Conservation (phyloP, 805 yeast genomes). For the Lachancea meyersii region DNA sequence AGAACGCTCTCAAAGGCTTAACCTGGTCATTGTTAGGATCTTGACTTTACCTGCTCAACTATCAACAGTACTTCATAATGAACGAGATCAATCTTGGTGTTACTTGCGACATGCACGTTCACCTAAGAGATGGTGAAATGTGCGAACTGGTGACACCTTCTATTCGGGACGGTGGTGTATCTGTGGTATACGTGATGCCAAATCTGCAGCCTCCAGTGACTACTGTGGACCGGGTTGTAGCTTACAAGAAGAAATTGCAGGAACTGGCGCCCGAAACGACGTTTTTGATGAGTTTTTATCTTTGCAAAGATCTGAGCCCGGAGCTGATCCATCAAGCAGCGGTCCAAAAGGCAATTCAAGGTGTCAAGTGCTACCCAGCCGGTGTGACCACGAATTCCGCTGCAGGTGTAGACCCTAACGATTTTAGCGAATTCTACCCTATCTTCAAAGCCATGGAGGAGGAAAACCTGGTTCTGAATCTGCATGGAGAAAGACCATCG, state of each 20-base stretch:
- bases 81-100: conserved; percentile 44
- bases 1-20: too few relatives aligned
- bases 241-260: conserved; percentile 61
- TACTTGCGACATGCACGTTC: conserved; percentile 93
- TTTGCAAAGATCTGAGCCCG: conserved; percentile 75
- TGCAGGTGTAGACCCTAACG: conserved; percentile 90
- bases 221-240: conserved; percentile 61
- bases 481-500: conserved; percentile 95
- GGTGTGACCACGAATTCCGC: conserved; percentile 97
- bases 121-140: conserved; percentile 90
- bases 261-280: conserved; percentile 72
- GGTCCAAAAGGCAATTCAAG: conserved; percentile 56
- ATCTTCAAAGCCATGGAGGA: conserved; percentile 83
- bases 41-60: background rate
- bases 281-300: conserved; percentile 84
- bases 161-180: conserved; percentile 81
- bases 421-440: conserved; percentile 83
- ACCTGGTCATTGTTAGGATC: background rate
- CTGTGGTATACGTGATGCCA: conserved; percentile 94
- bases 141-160: conserved; percentile 89
- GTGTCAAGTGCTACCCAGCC: conserved; percentile 96
- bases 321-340: conserved; percentile 80
- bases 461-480: conserved; percentile 68
- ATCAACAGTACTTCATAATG: background rate
- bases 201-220: conserved; percentile 90